Percentiles rank a stretch among this genome's conserved stretches.
Evolutionary conservation across 1,139 yeast genomes (phyloP).

Genomic region (Yamadazyma dushanensis): DNA sequence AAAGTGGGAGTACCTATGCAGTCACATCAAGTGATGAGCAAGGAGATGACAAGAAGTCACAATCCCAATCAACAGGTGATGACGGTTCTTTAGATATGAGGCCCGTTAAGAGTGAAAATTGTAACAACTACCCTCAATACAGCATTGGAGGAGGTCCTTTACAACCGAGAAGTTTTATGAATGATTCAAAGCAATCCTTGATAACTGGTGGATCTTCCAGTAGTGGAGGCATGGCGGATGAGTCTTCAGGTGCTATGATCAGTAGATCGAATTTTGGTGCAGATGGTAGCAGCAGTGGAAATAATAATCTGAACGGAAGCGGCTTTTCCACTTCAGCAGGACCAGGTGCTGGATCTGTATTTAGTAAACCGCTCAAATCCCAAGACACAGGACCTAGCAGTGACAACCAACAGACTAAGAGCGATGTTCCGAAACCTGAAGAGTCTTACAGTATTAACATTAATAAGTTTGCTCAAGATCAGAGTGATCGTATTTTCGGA

Average conservation of each 20-base stretch:
- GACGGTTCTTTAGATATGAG: not conserved
- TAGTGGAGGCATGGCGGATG: not conserved
- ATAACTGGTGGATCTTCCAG: not conserved
- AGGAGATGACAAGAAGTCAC: slow-evolving; percentile 10
- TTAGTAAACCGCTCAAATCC: slow-evolving; percentile 2
- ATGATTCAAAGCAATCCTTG: not conserved
- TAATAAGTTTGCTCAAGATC: slow-evolving; percentile 19
- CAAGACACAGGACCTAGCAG: slow-evolving; percentile 10
- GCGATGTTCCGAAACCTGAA: not conserved
- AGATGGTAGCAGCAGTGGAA: not conserved
- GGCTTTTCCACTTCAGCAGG: not conserved
- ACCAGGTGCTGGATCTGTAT: slow-evolving; percentile 1
- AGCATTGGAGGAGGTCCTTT: no score
- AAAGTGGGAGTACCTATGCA: slow-evolving; percentile 13
- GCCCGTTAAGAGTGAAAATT: not conserved
- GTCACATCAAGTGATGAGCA: slow-evolving; percentile 18
- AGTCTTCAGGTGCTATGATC: no score
- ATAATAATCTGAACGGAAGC: no score
- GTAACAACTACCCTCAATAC: no score
- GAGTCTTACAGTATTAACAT: slow-evolving; percentile 10
- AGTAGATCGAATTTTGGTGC: not conserved
- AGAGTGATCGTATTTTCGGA: slow-evolving; percentile 21
- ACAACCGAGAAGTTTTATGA: not conserved
- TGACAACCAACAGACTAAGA: slow-evolving; percentile 6
- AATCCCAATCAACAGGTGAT: slow-evolving; percentile 1